Base-by-base conservation (phyloP, 129 eudicot genomes). In the Centrapalus pauciflorus region DNA sequence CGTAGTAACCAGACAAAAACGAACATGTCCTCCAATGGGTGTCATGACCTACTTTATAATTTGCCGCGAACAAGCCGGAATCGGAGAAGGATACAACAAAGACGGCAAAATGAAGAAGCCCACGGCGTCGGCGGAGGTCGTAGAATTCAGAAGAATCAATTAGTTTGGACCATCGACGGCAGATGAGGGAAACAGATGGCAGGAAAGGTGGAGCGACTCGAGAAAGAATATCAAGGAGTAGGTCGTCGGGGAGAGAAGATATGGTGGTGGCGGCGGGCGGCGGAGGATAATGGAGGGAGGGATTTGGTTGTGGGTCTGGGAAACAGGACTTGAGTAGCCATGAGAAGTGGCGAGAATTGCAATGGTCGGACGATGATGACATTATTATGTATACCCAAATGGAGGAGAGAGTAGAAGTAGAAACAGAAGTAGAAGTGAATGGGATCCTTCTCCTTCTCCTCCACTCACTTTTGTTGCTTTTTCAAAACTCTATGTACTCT, bases 321-420 rank as follows among this genome's bases (percentile, higher is more conserved):
- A 79, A 81, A 55, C 97, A 90, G 9, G 90, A 79, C 73, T 84
- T 90, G 75, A 75, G 77, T 1, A 90, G 77, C 83, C 95, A 82
- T 67, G 95, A 83, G 60, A 90, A 83, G 33, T 79, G 95, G 9
- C 95, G 95, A 61, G 95, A 81, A 71, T 70, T 78, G 76, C 95
- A 90, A 64, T 57, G 78, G 17, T 85, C 80, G 27, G 84, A 69
- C 16, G 71, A 70, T 59, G 76, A 70, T 30, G 76, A 45, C 68
- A 59, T 58, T 59, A 13, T 70, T 33, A 6, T n/a, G n/a, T n/a
- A n/a, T n/a, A n/a, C n/a, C n/a, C n/a, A n/a, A n/a, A n/a, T n/a
- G n/a, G n/a, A n/a, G n/a, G n/a, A n/a, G n/a, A n/a, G n/a, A n/a
- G n/a, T n/a, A n/a, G n/a, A n/a, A n/a, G n/a, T n/a, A n/a, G n/a